Base-by-base conservation (phyloP, 106 monocot genomes). In the Xerophyta viscosa region DNA sequence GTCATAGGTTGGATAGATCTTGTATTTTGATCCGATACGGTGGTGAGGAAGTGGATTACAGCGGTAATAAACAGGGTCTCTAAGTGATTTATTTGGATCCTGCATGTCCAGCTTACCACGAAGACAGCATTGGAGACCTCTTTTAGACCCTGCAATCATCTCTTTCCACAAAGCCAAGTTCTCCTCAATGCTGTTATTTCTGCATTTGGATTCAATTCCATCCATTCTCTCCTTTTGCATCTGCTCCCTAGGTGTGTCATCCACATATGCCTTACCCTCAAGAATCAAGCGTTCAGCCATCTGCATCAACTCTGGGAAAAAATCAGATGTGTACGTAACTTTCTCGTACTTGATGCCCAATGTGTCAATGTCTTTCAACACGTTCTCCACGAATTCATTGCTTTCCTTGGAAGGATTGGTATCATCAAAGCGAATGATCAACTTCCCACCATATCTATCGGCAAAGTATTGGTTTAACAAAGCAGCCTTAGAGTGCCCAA, bases 331-430 rank as follows among this genome's bases (percentile, higher is more conserved):
- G 60, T 86, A 98, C 19, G 89, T 98, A 30, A 98, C 82, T 37
- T 50, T 53, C 31, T 85, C 77, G 66, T 86, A 86, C 59, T 86
- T 82, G 37, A 98, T 77, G 29, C 86, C 89, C 59, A 98, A 45
- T 23, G 89, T 98, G n/a, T 71, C 67, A 31, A 89, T 73, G 74
- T 98, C 96, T 41, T 56, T 76, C 51, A 98, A 53, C n/a, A 89
- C n/a, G 54, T 89, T 98, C 6, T 98, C 89, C 3, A 98, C 89
- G 64, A 98, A 98, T 49, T 98, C 96, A 29, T 54, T 82, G 64
- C 90, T 98, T 64, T 98, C 98, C 72, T 98, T 90, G 0, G 98
- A 90, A 39, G 98, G 98, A 62, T 98, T 98, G 29, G 90, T 98
- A 47, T 98, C 98, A 66, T 98, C 89, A 64, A 98, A 98, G 10